phyloP scores from a whole-genome alignment of 495 filamentous ascomycete genomes.

The Penicillium lagena region DNA sequence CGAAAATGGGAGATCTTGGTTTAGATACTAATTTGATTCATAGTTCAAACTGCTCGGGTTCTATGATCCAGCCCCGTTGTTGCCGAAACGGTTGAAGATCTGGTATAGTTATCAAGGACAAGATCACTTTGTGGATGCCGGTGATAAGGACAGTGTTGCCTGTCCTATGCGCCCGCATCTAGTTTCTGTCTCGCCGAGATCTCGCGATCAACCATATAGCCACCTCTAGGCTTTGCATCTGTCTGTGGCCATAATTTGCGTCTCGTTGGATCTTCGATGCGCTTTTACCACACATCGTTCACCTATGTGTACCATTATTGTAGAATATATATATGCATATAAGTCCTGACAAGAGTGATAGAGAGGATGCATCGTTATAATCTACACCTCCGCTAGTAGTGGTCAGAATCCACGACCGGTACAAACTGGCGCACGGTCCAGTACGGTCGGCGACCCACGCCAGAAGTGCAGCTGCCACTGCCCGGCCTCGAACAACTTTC shows the following conservation, averaged over 20 bases:
- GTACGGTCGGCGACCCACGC: constrained; percentile 9
- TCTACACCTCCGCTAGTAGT: no score
- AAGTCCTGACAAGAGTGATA: no score
- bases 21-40: constrained; percentile 8
- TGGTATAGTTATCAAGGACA: constrained; percentile 46
- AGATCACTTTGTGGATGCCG: constrained; percentile 38
- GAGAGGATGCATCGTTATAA: no score
- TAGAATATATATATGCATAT: no score
- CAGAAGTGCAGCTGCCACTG: constrained; percentile 9
- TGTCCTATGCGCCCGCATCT: constrained; percentile 35
- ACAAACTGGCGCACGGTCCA: no score
- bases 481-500: no score
- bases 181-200: constrained; percentile 5
- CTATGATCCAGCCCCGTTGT: constrained; percentile 49
- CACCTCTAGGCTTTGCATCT: no score
- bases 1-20: background rate
- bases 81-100: constrained; percentile 45
- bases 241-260: no score
- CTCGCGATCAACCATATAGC: background rate
- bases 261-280: no score
- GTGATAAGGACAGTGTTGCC: constrained; percentile 34
- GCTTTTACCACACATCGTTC: no score
- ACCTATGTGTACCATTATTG: no score
- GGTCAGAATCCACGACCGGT: no score
- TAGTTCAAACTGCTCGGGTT: constrained; percentile 50